Base-by-base conservation (phyloP, 2,329 filamentous ascomycete genomes). In the Penicillium sp. region DNA sequence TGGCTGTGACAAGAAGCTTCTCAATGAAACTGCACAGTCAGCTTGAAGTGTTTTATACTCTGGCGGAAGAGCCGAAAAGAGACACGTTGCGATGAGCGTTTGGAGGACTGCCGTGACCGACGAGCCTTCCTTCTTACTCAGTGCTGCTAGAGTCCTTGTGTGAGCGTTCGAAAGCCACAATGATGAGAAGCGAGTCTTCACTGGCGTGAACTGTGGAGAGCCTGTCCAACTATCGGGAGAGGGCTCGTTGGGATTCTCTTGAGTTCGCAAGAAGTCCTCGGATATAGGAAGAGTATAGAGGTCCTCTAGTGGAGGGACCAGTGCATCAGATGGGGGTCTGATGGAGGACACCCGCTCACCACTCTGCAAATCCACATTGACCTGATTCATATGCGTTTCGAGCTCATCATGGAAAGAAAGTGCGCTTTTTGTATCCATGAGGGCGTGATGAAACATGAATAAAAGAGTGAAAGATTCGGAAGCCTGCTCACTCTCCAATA, bases 361-460 rank as follows among this genome's bases (percentile, higher is more conserved):
- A 16, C 8, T 9, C 31, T 36, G 36, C 18, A 22, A 3, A 36
- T 16, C 6, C 13, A 27, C 13, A 13, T 36, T n/a, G 34, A 18
- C 14, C 5, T 46, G 31, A n/a, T 18, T 38, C 44, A 46, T 46
- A 13, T 46, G 13, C 6, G 29, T 10, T 36, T 50, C 48, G 5
- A 50, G 9, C 36, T 50, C 40, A 13, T 45, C 39, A 9, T 50
- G 48, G 18, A 50, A 29, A 14, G 48, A 50, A 29, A 38, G 31
- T 29, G 48, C 48, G 8, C 48, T 50, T 18, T 39, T 36, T 31
- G 48, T 50, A 18, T 50, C 48, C 48, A 50, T 50, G 18, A 47
- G 48, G 45, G 24, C 36, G 54, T 55, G 48, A 27, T 42, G 48
- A 38, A 50, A 52, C 13, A 56, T 34, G 29, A 50, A 39, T 5